These are phyloP conservation scores for Naganishia kalamii DNA, from an alignment of 768 basidiomycete species.

Conservation along the genomic window DNA sequence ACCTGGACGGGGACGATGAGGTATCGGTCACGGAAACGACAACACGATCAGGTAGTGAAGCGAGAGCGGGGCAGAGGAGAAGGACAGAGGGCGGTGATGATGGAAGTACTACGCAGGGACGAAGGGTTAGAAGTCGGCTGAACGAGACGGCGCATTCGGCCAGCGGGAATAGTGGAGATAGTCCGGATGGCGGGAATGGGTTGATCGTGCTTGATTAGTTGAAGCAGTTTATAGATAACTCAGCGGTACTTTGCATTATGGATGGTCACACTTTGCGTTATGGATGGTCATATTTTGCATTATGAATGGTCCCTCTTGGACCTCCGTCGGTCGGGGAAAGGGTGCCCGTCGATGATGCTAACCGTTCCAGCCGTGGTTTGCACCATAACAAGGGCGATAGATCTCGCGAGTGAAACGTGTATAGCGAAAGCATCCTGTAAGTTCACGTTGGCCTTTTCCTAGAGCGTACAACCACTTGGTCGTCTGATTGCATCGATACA, in stretches of 20 bases:
- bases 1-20: not conserved
- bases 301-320: no score
- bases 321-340: no score
- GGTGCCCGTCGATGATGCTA: no score
- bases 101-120: not conserved
- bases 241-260: not conserved
- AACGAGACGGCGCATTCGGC: not conserved
- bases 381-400: no score
- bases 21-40: not conserved
- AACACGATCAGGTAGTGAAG: not conserved
- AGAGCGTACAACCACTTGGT: no score
- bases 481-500: no score
- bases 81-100: conserved; percentile 1
- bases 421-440: no score
- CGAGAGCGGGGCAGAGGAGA: conserved; percentile 1
- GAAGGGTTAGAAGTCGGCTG: conserved; percentile 10
- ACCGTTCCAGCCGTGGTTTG: no score
- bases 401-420: no score
- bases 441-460: no score
- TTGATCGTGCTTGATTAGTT: conserved; percentile 9
- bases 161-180: no score
- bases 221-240: not conserved
- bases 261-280: not conserved
- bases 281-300: not conserved
- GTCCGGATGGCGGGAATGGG: not conserved